Conservation (phyloP, 176 grass and related monocot genomes). For the Alloteropsis semialata region DNA sequence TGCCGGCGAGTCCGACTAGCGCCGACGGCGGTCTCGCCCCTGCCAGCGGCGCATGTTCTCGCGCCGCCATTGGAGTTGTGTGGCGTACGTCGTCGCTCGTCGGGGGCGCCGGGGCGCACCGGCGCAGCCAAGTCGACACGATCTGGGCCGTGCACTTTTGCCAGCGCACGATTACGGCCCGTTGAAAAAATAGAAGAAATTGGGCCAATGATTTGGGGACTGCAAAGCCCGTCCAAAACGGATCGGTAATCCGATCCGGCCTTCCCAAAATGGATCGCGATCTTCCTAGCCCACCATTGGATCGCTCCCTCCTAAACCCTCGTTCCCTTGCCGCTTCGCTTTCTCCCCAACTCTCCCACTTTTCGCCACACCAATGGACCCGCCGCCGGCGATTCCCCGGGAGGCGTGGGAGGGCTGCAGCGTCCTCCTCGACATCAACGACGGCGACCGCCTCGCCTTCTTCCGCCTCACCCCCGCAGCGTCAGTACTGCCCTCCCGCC, state of each 20-base stretch:
- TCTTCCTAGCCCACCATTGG: no score
- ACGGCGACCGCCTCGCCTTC: slow-evolving; percentile 98
- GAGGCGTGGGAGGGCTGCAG: slow-evolving; percentile 92
- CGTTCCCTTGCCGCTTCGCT: background rate
- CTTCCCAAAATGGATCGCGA: no score
- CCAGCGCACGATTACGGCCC: no score
- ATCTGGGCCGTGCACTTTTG: no score
- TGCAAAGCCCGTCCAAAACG: no score
- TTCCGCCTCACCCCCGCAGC: slow-evolving; percentile 74
- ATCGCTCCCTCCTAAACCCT: slow-evolving; percentile 14
- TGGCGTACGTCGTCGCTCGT: no score
- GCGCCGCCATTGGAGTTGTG: no score
- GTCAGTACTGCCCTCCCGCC: slow-evolving; percentile 16
- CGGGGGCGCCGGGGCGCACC: no score
- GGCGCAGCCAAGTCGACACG: no score
- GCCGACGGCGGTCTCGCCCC: background rate
- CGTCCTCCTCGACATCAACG: slow-evolving; percentile 99
- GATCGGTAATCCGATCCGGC: no score
- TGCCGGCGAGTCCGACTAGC: background rate
- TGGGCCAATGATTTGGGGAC: no score
- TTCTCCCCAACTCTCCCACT: background rate
- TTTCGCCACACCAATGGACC: slow-evolving; percentile 3
- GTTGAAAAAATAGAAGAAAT: no score
- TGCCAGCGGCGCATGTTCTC: background rate
- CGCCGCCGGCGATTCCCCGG: slow-evolving; percentile 18